Conservation (phyloP, 2,329 filamentous ascomycete genomes). For the Ceratocystis cacaofunesta region DNA sequence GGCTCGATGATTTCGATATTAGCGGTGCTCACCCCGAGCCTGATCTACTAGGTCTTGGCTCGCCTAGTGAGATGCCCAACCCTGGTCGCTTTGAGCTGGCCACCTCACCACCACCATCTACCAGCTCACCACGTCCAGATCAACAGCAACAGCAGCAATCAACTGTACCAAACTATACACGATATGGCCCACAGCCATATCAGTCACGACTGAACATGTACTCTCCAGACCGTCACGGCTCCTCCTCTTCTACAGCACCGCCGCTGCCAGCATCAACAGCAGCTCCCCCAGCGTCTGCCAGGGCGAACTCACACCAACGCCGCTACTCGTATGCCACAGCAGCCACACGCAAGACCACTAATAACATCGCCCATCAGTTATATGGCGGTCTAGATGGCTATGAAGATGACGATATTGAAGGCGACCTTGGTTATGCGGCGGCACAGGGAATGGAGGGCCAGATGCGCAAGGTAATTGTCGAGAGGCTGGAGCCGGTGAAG, state of each 20-base stretch:
- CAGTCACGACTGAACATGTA: slow-evolving; percentile 29
- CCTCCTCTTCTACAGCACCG: neutral
- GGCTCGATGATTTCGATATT: slow-evolving; percentile 79
- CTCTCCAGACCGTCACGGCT: slow-evolving; percentile 31
- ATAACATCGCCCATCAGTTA: slow-evolving; percentile 38
- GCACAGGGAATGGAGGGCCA: slow-evolving; percentile 88
- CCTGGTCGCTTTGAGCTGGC: slow-evolving; percentile 60
- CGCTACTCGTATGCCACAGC: slow-evolving; percentile 40
- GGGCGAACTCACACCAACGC: slow-evolving; percentile 25
- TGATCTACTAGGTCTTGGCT: slow-evolving; percentile 57
- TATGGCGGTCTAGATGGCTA: slow-evolving; percentile 42
- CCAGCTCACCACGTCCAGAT: neutral
- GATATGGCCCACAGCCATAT: slow-evolving; percentile 27
- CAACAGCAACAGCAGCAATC: slow-evolving; percentile 2
- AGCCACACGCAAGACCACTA: slow-evolving; percentile 33
- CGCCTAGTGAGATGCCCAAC: slow-evolving; percentile 52
- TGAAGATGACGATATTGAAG: slow-evolving; percentile 66
- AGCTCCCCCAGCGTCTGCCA: slow-evolving; percentile 23
- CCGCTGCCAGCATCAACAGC: slow-evolving; percentile 21
- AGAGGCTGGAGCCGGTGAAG: slow-evolving; percentile 90
- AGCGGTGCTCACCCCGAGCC: slow-evolving; percentile 33
- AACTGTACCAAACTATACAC: slow-evolving; percentile 10
- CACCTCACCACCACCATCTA: slow-evolving; percentile 25
- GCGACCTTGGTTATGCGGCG: slow-evolving; percentile 85
- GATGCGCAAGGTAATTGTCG: slow-evolving; percentile 87